A percentile compares a stretch with the other conserved stretches of the same genome.
Conservation (phyloP, 2,329 filamentous ascomycete species). For the Neurospora sp. region DNA sequence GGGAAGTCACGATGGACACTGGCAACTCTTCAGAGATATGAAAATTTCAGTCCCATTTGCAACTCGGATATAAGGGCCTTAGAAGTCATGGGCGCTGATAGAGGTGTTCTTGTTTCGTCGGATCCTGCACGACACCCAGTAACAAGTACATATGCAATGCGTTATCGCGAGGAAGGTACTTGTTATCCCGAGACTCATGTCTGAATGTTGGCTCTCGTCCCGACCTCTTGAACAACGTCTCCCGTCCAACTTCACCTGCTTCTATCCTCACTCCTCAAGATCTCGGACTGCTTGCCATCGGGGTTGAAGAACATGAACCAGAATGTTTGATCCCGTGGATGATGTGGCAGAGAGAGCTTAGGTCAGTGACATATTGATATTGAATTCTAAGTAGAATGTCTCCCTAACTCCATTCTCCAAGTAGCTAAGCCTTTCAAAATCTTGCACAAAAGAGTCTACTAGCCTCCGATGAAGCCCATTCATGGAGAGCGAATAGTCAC, state of each 20-base stretch:
- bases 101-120: background rate
- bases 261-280: background rate
- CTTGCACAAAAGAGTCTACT: background rate
- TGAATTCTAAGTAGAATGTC: background rate
- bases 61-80: background rate
- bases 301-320: background rate
- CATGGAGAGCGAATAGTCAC: background rate
- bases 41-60: background rate
- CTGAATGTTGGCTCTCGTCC: background rate
- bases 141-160: background rate
- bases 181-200: background rate
- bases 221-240: background rate
- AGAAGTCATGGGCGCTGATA: background rate
- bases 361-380: background rate
- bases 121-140: background rate
- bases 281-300: background rate
- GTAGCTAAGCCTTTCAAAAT: background rate
- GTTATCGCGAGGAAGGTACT: background rate
- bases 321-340: background rate
- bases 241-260: background rate
- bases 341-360: background rate
- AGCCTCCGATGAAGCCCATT: background rate
- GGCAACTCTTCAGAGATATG: background rate
- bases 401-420: background rate
- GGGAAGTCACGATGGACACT: background rate